Evolutionary conservation across 345 rosid species (phyloP).

Genomic region (Linum tenue): DNA sequence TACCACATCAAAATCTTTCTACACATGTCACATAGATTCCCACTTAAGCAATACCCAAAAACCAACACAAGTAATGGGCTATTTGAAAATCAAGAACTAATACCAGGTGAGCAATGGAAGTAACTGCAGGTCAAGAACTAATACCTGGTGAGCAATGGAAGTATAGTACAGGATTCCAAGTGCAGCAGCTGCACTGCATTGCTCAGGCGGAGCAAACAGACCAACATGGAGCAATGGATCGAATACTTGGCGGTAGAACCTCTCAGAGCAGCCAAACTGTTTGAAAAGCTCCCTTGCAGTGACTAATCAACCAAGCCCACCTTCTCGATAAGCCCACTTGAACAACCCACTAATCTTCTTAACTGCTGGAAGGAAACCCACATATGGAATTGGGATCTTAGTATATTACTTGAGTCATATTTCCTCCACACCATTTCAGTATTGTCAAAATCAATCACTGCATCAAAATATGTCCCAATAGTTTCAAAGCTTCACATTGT

Average conservation of each 20-base stretch:
- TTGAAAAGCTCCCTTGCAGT: conserved; percentile 67
- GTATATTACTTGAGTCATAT: conserved; percentile 47
- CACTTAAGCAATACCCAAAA: neutral
- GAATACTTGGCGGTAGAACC: conserved; percentile 34
- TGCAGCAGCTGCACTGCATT: conserved; percentile 58
- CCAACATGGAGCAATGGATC: conserved; percentile 57
- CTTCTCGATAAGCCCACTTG: conserved; percentile 29
- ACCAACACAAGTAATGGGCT: neutral
- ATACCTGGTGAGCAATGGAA: conserved; percentile 50
- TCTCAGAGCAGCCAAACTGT: conserved; percentile 49
- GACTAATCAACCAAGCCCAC: conserved; percentile 26
- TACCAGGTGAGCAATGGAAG: neutral
- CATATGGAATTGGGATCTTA: conserved; percentile 4
- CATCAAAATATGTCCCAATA: conserved; percentile 8
- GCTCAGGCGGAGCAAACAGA: conserved; percentile 50
- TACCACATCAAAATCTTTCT: conserved; percentile 44
- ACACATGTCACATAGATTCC: conserved; percentile 5
- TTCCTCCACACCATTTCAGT: conserved; percentile 59
- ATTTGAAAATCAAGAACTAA: too few species aligned
- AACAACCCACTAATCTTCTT: conserved; percentile 4
- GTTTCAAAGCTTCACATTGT: neutral
- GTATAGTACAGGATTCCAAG: conserved; percentile 39
- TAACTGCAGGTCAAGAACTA: neutral
- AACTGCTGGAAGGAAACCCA: neutral
- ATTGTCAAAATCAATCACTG: conserved; percentile 63